Base-by-base conservation (phyloP, 768 basidiomycete genomes). In the Psilocybe azurescens region DNA sequence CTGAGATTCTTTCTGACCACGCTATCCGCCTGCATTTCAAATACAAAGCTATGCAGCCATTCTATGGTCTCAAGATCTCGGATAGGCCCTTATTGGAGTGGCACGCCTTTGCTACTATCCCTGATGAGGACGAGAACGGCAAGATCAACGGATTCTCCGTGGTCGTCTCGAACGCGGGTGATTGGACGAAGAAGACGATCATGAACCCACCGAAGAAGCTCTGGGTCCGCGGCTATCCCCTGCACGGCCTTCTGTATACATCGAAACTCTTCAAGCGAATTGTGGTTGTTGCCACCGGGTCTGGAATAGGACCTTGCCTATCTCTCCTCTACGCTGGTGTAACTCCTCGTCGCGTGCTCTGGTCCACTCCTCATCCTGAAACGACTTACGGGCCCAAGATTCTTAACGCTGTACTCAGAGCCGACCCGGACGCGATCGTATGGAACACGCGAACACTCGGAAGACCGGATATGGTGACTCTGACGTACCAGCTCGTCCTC, bases 11-110 rank as follows among this genome's bases (percentile, higher is more conserved):
- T 18, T 86, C 84, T n/a, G 76, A 79, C 60, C 84, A 86, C 64
- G 83, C 81, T 24, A 79, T 84, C 63, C 78, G 84, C 29, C 73
- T 86, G 32, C 80, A 86, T 74, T 86, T 85, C 73, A 79, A 83
- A 46, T 85, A 85, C 62, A 56, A 61, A 46, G 53, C 71, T 67
- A 83, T 74, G 81, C 65, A 69, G 24, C 73, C 71, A 56, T 77
- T 75, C 61, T 73, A 73, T 55, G 72, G 72, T 5, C 62, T 77
- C 59, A 75, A 73, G 50, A 57, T 76, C 7, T 77, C 76, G n/a
- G 72, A 65, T 18, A 71, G 67, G 16, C 83, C 83, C 5, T 73
- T 84, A 18, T 56, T 78, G 13, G 83, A 85, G 66, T 83, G 83
- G 82, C 83, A 84, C 66, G 78, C 78, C 0, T 84, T 83, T 62